Evolutionary conservation across 495 filamentous ascomycete species (phyloP).

Genomic region (Penicillium desertorum): DNA sequence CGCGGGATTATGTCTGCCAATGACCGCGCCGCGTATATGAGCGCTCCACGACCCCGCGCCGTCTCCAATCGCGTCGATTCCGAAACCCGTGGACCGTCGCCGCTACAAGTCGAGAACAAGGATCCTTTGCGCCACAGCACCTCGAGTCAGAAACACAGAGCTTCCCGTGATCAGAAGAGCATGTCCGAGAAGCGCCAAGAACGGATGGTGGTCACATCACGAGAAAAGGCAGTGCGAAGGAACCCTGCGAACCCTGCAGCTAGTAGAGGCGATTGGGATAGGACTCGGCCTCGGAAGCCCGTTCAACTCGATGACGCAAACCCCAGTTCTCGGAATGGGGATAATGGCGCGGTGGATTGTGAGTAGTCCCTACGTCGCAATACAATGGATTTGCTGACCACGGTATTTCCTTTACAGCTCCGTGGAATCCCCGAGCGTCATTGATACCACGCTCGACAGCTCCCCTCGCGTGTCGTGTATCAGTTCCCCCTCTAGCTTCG

Average conservation of each 20-base stretch:
- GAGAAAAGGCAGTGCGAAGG: conserved; percentile 61
- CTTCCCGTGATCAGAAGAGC: conserved; percentile 35
- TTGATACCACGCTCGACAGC: conserved; percentile 83
- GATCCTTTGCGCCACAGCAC: conserved; percentile 39
- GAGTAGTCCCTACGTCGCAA: conserved; percentile 17
- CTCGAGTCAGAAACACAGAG: conserved; percentile 36
- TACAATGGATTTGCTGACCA: conserved; percentile 21
- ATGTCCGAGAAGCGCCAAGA: conserved; percentile 42
- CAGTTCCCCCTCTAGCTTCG: conserved; percentile 75
- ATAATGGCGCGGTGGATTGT: conserved; percentile 42
- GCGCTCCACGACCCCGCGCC: conserved; percentile 49
- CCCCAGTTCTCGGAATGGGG: conserved; percentile 38
- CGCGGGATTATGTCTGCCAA: conserved; percentile 47
- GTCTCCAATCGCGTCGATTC: conserved; percentile 47
- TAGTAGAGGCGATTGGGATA: conserved; percentile 47
- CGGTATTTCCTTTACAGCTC: conserved; percentile 34
- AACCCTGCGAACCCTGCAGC: conserved; percentile 65
- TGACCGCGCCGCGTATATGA: conserved; percentile 48
- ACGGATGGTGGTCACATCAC: conserved; percentile 57
- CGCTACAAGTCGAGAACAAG: conserved; percentile 37
- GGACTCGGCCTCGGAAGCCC: conserved; percentile 40
- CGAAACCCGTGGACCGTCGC: conserved; percentile 38
- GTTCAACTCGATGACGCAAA: conserved; percentile 41
- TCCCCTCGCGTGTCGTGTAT: conserved; percentile 82
- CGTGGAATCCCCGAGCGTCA: conserved; percentile 82